Evolutionary conservation across 2,329 filamentous ascomycete genomes (phyloP), one percentile per base, ranked within the genome.

Genomic region (Bipolaris oryzae): DNA sequence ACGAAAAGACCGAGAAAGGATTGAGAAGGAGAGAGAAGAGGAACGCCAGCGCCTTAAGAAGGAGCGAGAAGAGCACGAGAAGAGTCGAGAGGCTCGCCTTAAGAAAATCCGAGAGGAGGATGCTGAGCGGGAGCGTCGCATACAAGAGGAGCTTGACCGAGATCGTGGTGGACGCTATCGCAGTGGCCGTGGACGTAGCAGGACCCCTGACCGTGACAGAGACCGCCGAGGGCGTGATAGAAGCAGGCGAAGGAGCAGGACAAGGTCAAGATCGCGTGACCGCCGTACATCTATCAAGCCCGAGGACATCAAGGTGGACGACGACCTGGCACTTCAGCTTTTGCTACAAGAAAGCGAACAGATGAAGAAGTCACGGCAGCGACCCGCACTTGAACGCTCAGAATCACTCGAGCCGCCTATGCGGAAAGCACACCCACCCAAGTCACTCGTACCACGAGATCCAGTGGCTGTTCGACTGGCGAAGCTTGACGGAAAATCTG

Each of bases 111-210:
- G 71, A 25, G 68, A 75, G 21, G 65, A 71, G 47, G 71, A 75
- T 33, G 72, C 72, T 7, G 71, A 74, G 41, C 70, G 74, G 35
- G 71, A 74, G 42, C 67, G 68, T 11, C 69, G 71, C 34, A 61
- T 71, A 75, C 77, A 69, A 76, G 78, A 79, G 35, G 85, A 87
- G 52, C 79, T 84, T 34, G 80, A 84, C 50, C 78, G 79, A 52
- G 81, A 69, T 77, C 76, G 80, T 31, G 78, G 82, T n/a, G 66
- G 67, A 38, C 66, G 69, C n/a, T 63, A 64, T 44, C 67, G 74
- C 46, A 63, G 68, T 11, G 64, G 68, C 35, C 69, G 68, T 34
- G 68, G 63, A 23, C 70, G 68, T 35, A 70, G 66, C 49, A 66
- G 69, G 35, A 67, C 66, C 18, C 67, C 68, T 13, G 67, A 67